Base-by-base conservation (phyloP, 2,329 filamentous ascomycete species). In the Rutstroemia sp. region DNA sequence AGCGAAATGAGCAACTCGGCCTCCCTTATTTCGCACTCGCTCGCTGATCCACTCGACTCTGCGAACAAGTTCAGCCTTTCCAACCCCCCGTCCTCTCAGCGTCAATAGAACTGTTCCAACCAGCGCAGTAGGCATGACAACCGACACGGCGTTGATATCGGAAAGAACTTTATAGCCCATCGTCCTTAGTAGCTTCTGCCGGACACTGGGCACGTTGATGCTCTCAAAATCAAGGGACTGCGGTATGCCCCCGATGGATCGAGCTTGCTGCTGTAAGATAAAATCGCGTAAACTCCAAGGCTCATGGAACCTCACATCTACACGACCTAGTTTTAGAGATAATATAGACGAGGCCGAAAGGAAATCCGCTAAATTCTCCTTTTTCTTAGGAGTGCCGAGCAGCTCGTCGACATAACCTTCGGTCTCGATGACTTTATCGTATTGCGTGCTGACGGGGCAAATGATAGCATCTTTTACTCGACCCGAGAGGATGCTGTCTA, bases 381-480 rank as follows among this genome's bases (percentile, higher is more conserved):
- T 95, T 67, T 89, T 89, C 72, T 99, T 99, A 0, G 94, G 94
- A 60, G 95, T 86, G 3, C 94, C 94, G 0, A 99, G 79, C 2
- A 99, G 80, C 71, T 99, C 94, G 36, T 86, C 94, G 46, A 97
- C 92, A 67, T 99, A 99, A 5, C 91, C 94, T 71, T 96, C 91
- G 0, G 95, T 96, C 71, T 99, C 94, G 58, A 99, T 95, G 56
- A 99, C 94, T 69, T 97, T 99, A 76, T 99, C 94, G 69, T 99
- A 99, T 69, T 99, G 94, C 0, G 92, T 96, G 70, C 89, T 95
- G 47, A 99, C 94, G 0, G 94, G 94, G 64, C 92, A 96, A 52
- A 99, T 90, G 44, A 96, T 88, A 34, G 90, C 86, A 71, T 99
- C 94, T 48, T 95, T 78, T 0, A 96, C 91, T 6, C 92, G 81